A percentile compares a stretch with the other conserved stretches of the same genome.
Conservation (phyloP, 306 rosid species). For the Sindora glabra region DNA sequence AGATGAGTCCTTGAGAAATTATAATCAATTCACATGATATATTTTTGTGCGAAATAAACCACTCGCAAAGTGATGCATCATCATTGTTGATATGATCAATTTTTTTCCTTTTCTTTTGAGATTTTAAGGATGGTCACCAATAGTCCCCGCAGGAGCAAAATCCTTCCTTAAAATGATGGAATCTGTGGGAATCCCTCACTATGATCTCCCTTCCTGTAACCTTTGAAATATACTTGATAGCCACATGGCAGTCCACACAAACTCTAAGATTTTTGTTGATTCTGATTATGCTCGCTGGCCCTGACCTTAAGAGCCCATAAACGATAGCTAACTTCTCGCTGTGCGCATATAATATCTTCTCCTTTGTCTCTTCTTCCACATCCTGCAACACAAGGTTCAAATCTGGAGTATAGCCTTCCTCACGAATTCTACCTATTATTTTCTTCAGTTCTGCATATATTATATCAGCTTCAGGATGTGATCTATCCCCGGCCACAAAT, state of each 20-base stretch:
- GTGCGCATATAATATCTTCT: conserved; percentile 64
- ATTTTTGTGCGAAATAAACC: no score
- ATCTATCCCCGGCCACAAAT: conserved; percentile 35
- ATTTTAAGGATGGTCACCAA: no score
- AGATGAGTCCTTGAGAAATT: no score
- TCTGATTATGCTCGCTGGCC: conserved; percentile 37
- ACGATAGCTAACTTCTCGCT: conserved; percentile 95
- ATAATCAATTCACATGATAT: no score
- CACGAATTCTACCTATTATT: conserved; percentile 21
- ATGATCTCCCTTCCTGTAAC: conserved; percentile 32
- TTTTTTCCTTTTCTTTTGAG: no score
- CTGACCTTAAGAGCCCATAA: conserved; percentile 52
- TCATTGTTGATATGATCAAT: no score
- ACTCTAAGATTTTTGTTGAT: conserved; percentile 62
- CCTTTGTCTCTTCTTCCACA: conserved; percentile 85
- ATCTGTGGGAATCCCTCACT: conserved; percentile 32
- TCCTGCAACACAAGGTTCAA: conserved; percentile 77
- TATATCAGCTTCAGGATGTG: conserved; percentile 18
- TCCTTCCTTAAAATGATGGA: conserved; percentile 37
- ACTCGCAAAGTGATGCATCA: no score
- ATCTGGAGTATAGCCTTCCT: conserved; percentile 68
- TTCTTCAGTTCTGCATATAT: conserved; percentile 30
- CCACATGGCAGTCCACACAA: conserved; percentile 38
- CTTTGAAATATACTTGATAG: conserved; percentile 30
- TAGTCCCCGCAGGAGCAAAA: conserved; percentile 39